phyloP scores from a whole-genome alignment of 129 eudicot species.

The Logfia minima region DNA sequence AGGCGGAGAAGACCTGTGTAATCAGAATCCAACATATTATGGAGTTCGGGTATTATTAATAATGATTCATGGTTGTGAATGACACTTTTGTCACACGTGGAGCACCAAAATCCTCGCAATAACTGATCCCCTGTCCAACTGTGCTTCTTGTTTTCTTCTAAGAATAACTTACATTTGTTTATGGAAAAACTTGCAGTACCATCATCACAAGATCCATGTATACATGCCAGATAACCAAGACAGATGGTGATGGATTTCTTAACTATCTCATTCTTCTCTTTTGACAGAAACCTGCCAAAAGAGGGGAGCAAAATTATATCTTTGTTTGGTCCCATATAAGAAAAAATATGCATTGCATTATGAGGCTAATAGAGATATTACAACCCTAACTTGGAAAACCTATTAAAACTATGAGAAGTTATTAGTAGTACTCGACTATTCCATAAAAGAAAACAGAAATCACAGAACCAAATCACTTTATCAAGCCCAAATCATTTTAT shows the following conservation, averaged over 20 bases:
- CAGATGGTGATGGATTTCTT: conserved; percentile 59
- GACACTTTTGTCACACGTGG: conserved; percentile 59
- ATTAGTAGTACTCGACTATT: background rate
- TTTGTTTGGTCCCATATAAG: background rate
- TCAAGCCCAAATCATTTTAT: background rate
- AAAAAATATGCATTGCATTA: background rate
- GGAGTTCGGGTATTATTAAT: conserved; percentile 31
- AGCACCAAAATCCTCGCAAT: conserved; percentile 78
- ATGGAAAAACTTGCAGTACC: conserved; percentile 16
- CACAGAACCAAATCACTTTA: conserved; percentile 4
- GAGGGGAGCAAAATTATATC: conserved; percentile 8
- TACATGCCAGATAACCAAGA: conserved; percentile 83
- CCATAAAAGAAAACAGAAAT: background rate
- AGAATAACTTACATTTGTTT: conserved; percentile 58
- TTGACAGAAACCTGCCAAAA: conserved; percentile 52
- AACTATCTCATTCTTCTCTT: conserved; percentile 62
- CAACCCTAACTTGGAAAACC: conserved; percentile 7
- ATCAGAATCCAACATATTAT: conserved; percentile 39
- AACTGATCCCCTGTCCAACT: conserved; percentile 43
- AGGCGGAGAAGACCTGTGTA: conserved; percentile 48
- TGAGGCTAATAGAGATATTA: background rate
- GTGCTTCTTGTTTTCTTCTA: conserved; percentile 42
- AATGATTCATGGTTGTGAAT: conserved; percentile 31
- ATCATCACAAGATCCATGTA: conserved; percentile 55
- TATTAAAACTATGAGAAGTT: background rate